Base-by-base conservation (phyloP, 2,329 filamentous ascomycete genomes). In the Lecanosticta acicola region DNA sequence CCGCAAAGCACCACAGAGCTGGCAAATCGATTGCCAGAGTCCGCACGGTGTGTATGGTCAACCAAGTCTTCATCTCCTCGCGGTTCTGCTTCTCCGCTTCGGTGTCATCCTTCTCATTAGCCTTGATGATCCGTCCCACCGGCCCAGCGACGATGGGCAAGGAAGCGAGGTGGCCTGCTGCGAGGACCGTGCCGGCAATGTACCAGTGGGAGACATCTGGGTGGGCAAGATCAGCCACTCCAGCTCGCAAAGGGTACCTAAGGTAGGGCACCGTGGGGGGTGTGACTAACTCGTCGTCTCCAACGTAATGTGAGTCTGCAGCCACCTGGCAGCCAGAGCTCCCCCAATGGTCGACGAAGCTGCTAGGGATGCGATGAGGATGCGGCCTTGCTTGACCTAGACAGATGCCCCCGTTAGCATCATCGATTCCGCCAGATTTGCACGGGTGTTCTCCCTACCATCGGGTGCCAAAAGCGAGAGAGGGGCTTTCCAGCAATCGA, bases 1-100 rank as follows among this genome's bases (percentile, higher is more conserved):
- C 58, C 35, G 59, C 59, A 39, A 62, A 62, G 41, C 56, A 62
- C 53, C 54, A 55, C 36, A 62, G 32, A 11, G 59, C 58, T 10
- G 54, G 56, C 36, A 62, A 32, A 48, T 61, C 57, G 19, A 61
- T 49, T 29, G 54, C 21, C 41, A 62, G 8, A n/a, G 55, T 56
- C 36, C 60, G 44, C 10, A 56, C 50, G 16, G 58, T 54, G 43
- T 63, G 59, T 42, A 54, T 44, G 20, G 38, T 45, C 18, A 63
- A 54, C 59, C 58, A 62, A 14, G 39, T 57, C 47, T 49, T 55
- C 55, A 57, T 51, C 34, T 60, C 57, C 48, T 55, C 39, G 26
- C 54, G 42, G 39, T 62, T 59, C 10, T 47, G 53, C 38, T 43
- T 48, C 38, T 50, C 54, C 16, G 49, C 53, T 36, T 54, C 50